Conservation (phyloP, 2,329 filamentous ascomycete genomes). For the Arthrobotrys megalospora region DNA sequence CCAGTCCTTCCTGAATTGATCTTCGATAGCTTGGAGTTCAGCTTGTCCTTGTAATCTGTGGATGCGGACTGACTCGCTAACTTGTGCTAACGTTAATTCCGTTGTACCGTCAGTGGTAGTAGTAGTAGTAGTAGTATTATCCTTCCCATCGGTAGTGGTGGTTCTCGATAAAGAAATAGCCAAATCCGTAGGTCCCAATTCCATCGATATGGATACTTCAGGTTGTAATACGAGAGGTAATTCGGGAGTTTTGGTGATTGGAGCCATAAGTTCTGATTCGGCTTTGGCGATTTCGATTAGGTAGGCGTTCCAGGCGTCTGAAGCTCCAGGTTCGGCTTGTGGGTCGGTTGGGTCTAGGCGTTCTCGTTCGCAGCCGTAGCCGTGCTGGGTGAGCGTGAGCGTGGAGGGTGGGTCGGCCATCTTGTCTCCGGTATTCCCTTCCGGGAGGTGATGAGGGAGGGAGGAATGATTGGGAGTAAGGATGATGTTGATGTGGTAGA, state of each 20-base stretch:
- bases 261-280: background rate
- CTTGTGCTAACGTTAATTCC: slow-evolving; percentile 13
- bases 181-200: background rate
- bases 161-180: background rate
- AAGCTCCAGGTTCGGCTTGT: slow-evolving; percentile 39
- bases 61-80: slow-evolving; percentile 28
- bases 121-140: no score
- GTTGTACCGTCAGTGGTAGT: background rate
- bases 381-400: background rate
- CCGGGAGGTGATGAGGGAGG: no score
- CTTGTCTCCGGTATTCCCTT: no score
- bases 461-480: no score
- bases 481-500: no score
- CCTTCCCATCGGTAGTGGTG: background rate
- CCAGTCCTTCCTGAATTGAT: slow-evolving; percentile 37
- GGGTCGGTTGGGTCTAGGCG: slow-evolving; percentile 44
- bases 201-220: background rate
- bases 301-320: slow-evolving; percentile 30
- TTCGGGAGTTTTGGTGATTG: slow-evolving; percentile 7
- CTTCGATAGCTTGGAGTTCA: slow-evolving; percentile 36
- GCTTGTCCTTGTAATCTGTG: slow-evolving; percentile 35
- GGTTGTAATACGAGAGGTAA: slow-evolving; percentile 13
- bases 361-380: slow-evolving; percentile 46
- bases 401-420: background rate
- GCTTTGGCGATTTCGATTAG: slow-evolving; percentile 8